phyloP scores from a whole-genome alignment of 73 alveolate species.

The Tetrahymena thermophila region DNA sequence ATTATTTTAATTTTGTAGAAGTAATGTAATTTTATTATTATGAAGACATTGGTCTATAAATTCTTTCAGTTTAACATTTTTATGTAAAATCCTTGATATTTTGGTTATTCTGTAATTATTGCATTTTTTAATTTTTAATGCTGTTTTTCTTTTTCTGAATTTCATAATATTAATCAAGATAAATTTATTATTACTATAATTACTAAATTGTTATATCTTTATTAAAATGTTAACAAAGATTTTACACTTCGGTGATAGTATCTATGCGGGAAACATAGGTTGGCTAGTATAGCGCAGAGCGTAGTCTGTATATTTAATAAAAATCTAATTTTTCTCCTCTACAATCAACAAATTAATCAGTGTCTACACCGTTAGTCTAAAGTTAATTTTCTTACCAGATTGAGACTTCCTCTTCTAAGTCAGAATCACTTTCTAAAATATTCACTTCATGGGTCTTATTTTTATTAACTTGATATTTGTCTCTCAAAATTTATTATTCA shows the following conservation, averaged over 20 bases:
- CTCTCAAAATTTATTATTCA: too few species aligned
- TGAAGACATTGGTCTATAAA: not conserved
- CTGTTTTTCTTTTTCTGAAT: too few species aligned
- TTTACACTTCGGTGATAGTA: not conserved
- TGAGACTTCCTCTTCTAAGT: not conserved
- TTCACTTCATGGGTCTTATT: too few species aligned
- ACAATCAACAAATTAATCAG: not conserved
- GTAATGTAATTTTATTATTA: too few species aligned
- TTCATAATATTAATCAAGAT: not conserved
- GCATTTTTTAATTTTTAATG: too few species aligned
- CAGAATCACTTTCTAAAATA: not conserved
- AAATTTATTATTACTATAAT: too few species aligned
- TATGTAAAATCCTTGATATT: too few species aligned
- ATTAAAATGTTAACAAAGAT: not conserved
- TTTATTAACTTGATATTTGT: too few species aligned
- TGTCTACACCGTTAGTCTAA: not conserved
- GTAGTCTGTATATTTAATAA: not conserved
- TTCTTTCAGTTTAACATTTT: not conserved
- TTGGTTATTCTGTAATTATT: too few species aligned
- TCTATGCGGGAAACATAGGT: not conserved
- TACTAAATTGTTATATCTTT: not conserved
- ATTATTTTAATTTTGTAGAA: not conserved
- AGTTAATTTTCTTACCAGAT: not conserved
- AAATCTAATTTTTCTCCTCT: not conserved
- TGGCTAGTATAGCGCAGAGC: not conserved